Percentiles rank a stretch among this genome's conserved stretches.
Conservation (phyloP, 129 eudicot species). For the Oenanthe sinensis region DNA sequence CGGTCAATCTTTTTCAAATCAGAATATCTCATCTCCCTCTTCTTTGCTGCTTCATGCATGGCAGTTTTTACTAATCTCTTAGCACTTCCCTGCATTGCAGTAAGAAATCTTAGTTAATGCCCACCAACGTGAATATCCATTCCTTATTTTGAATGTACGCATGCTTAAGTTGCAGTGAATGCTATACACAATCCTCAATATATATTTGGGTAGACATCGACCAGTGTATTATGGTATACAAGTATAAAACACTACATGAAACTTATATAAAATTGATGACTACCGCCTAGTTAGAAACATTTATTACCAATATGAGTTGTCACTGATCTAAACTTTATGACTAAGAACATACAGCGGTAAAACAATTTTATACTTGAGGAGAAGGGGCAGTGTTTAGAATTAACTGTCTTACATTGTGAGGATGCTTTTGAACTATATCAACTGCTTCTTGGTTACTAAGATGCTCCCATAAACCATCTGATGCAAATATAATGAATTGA, state of each 20-base stretch:
- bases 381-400: neutral
- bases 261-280: neutral
- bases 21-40: conserved; percentile 90
- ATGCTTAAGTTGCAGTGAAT: neutral
- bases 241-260: neutral
- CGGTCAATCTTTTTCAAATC: conserved; percentile 85
- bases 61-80: conserved; percentile 74
- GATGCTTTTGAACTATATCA: conserved; percentile 73
- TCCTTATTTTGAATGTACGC: neutral
- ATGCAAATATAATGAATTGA: conserved; percentile 90
- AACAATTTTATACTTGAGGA: neutral
- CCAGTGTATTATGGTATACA: too few relatives aligned
- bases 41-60: conserved; percentile 77
- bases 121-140: neutral
- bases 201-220: neutral
- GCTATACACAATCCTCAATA: neutral
- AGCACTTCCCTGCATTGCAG: conserved; percentile 68
- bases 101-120: neutral
- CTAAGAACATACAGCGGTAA: neutral
- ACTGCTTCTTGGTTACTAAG: conserved; percentile 93
- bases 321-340: neutral
- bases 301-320: neutral
- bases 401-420: conserved; percentile 48
- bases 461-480: conserved; percentile 99
- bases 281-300: too few relatives aligned